Base-by-base conservation (phyloP, 768 basidiomycete genomes). In the Termitomyces sp. region DNA sequence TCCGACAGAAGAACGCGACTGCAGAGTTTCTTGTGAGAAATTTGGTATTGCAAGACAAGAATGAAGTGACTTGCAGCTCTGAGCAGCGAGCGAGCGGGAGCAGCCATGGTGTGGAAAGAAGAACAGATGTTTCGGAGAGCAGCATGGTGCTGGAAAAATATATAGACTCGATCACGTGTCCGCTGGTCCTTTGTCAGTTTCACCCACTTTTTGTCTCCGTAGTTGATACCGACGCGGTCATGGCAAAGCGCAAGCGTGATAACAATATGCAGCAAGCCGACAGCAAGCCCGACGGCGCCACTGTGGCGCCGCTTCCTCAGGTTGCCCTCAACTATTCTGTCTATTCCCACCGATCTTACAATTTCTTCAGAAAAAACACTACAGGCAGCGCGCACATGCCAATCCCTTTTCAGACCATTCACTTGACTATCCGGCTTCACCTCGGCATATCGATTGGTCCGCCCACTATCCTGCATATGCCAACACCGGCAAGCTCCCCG, bases 361-460 rank as follows among this genome's bases (percentile, higher is more conserved):
- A 11, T 45, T 39, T 57, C 15, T 49, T 27, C 63, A 92, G 88
- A 93, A 93, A 86, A 85, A 85, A 68, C 87, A 89, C 67, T 93
- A 93, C 68, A 77, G 90, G 44, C 90, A 93, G 66, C 83, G 90
- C 51, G 90, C 90, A 39, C 90, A 93, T 67, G 89, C 90, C 4
- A 92, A 92, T 69, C 90, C 89, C 3, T 92, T 92, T 73, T 92
- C 91, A 16, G 90, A 92, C 69, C 90, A 99, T 75, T 79, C 85
- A 18, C 83, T 99, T 54, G 86, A 87, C 60, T 98, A 98, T 68
- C 96, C 96, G 2, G 58, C 81, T 15, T 86, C 86, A 6, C 95
- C 95, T 4, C 70, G 78, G 36, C 73, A 75, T 52, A 85, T 96
- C 70, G 87, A 95, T 73, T 97, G 95, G 95, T 71, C 77, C 12